phyloP scores from a whole-genome alignment of 441 rosid species.

The Biscutella laevigata region DNA sequence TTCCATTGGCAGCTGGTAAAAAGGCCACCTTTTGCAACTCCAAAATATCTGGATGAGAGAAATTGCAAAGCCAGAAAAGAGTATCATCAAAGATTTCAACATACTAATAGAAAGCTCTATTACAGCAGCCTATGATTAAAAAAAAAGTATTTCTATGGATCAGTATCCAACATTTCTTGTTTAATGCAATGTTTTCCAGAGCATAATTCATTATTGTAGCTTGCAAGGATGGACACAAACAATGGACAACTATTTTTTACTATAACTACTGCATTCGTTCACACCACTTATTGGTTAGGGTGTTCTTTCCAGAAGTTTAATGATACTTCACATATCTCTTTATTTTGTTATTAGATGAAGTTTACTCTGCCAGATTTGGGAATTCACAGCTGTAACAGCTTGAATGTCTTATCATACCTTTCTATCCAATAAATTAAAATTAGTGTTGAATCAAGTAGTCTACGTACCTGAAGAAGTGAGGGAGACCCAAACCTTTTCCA shows the following conservation, averaged over 20 bases:
- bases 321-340: conserved; percentile 5
- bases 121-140: conserved; percentile 3
- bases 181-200: not conserved
- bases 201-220: not conserved
- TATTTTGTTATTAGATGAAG: not conserved
- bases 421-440: not conserved
- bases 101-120: not conserved
- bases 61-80: not conserved
- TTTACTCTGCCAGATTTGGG: not conserved
- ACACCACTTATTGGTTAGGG: not conserved
- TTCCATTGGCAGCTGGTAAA: conserved; percentile 95
- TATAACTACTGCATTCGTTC: conserved; percentile 1
- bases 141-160: not conserved
- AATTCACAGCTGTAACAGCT: conserved; percentile 2
- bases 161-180: not conserved
- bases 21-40: conserved; percentile 78
- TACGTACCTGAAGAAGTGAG: conserved; percentile 77
- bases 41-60: conserved; percentile 46
- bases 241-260: not conserved
- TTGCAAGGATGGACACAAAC: conserved; percentile 7
- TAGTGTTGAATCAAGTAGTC: not conserved
- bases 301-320: not conserved
- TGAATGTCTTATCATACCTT: not conserved
- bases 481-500: conserved; percentile 78
- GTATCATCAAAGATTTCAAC: conserved; percentile 1